These are phyloP conservation scores for Cerioporus squamosus DNA, from an alignment of 1,284 basidiomycete species.

Conservation along the genomic window DNA sequence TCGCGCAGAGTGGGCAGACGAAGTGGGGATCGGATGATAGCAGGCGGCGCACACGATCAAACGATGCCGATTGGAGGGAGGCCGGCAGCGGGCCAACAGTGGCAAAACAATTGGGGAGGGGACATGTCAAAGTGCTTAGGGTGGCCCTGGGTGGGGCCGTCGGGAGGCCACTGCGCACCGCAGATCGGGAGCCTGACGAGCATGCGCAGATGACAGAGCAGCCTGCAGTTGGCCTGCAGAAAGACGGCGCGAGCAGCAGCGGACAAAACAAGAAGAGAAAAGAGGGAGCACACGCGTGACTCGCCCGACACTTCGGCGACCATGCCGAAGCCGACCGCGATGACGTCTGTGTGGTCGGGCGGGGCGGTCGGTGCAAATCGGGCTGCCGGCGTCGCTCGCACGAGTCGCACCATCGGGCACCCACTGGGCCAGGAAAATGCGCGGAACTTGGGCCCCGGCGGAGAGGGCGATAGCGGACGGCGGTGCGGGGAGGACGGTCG, in stretches of 20 bases:
- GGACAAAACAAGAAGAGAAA: background rate
- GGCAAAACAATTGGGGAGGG: background rate
- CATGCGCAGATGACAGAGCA: background rate
- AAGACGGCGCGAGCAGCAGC: background rate
- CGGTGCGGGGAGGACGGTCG: constrained; percentile 2
- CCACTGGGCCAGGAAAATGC: background rate
- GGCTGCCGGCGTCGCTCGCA: background rate
- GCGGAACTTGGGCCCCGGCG: background rate
- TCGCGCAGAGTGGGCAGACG: background rate
- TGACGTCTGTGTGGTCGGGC: constrained; percentile 16
- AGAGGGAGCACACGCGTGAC: constrained; percentile 1
- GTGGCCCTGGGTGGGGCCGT: background rate
- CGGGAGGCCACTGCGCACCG: background rate
- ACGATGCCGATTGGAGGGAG: constrained; percentile 20
- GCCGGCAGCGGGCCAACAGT: constrained; percentile 1
- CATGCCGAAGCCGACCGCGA: constrained; percentile 16
- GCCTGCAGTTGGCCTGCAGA: background rate
- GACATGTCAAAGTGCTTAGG: background rate
- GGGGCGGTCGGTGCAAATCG: background rate
- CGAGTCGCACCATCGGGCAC: too few relatives aligned
- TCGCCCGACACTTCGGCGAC: constrained; percentile 10
- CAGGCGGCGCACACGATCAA: constrained; percentile 7
- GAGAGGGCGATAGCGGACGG: background rate
- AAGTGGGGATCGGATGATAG: constrained; percentile 6
- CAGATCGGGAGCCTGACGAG: background rate